Conservation (phyloP, 352 stramenopile species). For the Thraustochytrium sp. region DNA sequence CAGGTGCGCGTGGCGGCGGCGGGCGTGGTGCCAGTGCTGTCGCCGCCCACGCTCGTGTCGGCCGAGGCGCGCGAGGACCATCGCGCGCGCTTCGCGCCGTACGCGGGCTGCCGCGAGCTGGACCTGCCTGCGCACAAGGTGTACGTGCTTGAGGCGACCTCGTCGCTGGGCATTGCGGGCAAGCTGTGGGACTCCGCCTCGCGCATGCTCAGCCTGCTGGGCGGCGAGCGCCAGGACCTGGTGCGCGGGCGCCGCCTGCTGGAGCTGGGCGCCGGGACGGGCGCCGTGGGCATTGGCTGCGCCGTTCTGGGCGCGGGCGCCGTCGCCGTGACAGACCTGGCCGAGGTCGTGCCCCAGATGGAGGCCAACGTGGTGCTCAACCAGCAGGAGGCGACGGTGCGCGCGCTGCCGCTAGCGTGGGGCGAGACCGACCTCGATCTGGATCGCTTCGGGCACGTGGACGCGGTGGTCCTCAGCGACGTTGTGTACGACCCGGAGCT, state of each 20-base stretch:
- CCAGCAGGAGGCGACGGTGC: neutral
- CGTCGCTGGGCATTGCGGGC: neutral
- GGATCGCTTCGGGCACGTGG: neutral
- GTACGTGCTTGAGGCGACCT: neutral
- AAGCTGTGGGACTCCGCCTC: conserved; percentile 32
- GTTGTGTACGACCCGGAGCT: conserved; percentile 31
- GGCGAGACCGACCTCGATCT: neutral
- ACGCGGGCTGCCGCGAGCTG: conserved; percentile 1
- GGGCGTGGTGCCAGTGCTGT: neutral
- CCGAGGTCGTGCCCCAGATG: conserved; percentile 8
- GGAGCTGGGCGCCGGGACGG: conserved; percentile 18
- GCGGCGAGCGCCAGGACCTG: neutral
- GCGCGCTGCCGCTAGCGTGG: neutral
- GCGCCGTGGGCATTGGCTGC: conserved; percentile 3
- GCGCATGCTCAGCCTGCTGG: neutral
- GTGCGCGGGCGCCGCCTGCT: neutral
- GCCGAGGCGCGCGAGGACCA: neutral
- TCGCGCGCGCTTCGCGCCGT: neutral
- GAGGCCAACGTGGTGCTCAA: conserved; percentile 13
- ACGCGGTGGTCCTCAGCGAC: neutral
- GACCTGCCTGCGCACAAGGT: neutral
- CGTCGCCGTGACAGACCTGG: conserved; percentile 1
- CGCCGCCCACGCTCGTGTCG: neutral
- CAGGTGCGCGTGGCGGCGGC: neutral
- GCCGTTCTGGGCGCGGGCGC: neutral